A percentile compares a stretch with the other conserved stretches of the same genome.
Conservation (phyloP, 2,329 filamentous ascomycete species). For the Epichloe bromicola region DNA sequence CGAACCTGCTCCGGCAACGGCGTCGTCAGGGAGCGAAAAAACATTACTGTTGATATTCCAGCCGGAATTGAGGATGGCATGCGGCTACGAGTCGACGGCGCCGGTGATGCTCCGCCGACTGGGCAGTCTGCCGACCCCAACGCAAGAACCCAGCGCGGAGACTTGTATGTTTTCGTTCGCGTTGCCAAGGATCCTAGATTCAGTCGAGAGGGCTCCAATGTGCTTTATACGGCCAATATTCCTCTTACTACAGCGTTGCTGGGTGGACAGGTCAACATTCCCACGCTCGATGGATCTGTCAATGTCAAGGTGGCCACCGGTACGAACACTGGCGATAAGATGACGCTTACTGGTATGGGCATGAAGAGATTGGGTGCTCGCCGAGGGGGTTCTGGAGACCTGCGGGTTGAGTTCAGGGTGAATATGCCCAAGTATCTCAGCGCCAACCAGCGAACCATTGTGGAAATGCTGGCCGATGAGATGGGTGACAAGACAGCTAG, state of each 20-base stretch:
- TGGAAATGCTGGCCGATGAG: constrained; percentile 95
- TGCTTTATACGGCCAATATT: constrained; percentile 82
- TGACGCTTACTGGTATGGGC: constrained; percentile 80
- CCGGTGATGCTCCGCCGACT: constrained; percentile 75
- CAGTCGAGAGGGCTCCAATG: constrained; percentile 73
- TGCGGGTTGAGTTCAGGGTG: constrained; percentile 90
- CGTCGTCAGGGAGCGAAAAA: constrained; percentile 70
- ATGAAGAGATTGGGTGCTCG: constrained; percentile 75
- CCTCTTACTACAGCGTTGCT: constrained; percentile 87
- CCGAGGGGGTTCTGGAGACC: constrained; percentile 58
- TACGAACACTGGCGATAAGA: constrained; percentile 82
- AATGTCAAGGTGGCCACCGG: constrained; percentile 85
- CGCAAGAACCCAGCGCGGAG: constrained; percentile 58
- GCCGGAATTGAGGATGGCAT: constrained; percentile 95
- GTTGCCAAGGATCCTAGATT: constrained; percentile 88
- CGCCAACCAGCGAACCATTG: constrained; percentile 78
- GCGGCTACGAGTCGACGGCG: constrained; percentile 71
- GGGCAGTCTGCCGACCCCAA: constrained; percentile 53
- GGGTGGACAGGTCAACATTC: constrained; percentile 78
- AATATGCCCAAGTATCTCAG: constrained; percentile 89
- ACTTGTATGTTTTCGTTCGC: constrained; percentile 81
- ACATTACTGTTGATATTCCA: constrained; percentile 81
- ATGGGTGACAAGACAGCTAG: constrained; percentile 87
- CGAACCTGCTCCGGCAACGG: constrained; percentile 68
- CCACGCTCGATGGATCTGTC: constrained; percentile 81